phyloP scores from a whole-genome alignment of 2,329 filamentous ascomycete species.

The Aureobasidium zeae region DNA sequence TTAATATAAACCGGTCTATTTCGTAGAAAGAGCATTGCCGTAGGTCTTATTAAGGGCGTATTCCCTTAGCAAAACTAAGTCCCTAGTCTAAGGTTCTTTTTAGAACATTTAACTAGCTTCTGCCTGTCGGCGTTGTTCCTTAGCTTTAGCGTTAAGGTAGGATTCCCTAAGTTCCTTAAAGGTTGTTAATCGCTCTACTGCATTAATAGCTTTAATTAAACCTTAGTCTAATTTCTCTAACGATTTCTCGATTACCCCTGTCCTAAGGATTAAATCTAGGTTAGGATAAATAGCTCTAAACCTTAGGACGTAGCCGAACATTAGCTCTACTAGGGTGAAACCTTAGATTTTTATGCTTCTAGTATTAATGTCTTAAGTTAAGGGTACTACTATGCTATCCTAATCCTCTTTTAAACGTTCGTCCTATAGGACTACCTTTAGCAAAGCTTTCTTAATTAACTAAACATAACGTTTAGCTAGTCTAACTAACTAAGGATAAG shows the following conservation, averaged over 20 bases:
- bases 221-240: not conserved
- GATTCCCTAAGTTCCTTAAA: not conserved
- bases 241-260: not conserved
- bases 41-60: not conserved
- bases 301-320: not conserved
- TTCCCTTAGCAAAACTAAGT: not conserved
- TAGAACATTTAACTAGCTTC: not conserved
- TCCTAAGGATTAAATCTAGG: not conserved
- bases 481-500: not conserved
- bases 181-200: not conserved
- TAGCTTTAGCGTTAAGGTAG: not conserved
- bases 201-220: not conserved
- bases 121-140: not conserved
- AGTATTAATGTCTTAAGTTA: no score
- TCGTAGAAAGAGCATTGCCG: not conserved
- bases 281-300: not conserved
- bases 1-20: not conserved
- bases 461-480: not conserved
- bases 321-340: not conserved
- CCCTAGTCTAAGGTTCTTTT: not conserved
- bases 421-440: not conserved
- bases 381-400: not conserved
- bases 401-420: not conserved
- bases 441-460: not conserved
- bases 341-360: not conserved